A percentile compares a stretch with the other conserved stretches of the same genome.
phyloP scores from a whole-genome alignment of 75 land plant genomes.

The Picea sitchensis region DNA sequence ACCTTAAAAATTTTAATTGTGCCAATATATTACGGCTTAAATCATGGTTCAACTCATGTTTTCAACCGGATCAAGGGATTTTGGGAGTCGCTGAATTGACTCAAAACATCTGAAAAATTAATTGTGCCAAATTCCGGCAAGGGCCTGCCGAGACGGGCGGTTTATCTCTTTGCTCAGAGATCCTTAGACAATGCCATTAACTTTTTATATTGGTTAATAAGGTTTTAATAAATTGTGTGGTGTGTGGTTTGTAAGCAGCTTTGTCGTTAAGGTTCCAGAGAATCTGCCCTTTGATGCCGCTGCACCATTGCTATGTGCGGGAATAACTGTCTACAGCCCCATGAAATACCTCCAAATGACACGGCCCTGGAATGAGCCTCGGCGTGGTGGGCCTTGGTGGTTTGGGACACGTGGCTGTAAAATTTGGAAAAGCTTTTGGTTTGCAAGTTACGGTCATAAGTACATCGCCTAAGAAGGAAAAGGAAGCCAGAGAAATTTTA shows the following conservation, averaged over 20 bases:
- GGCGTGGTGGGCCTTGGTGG: constrained; percentile 73
- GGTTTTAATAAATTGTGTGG: no score
- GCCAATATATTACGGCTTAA: no score
- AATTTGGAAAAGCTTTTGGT: constrained; percentile 61
- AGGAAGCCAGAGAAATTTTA: constrained; percentile 45
- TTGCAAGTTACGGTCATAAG: constrained; percentile 67
- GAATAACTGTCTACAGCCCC: constrained; percentile 81
- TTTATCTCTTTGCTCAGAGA: no score
- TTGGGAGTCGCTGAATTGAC: no score
- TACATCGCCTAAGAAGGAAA: constrained; percentile 55
- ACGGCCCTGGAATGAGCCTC: constrained; percentile 38
- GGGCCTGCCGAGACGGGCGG: no score
- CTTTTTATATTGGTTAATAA: no score
- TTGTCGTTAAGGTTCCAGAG: constrained; percentile 38
- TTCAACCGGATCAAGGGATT: no score
- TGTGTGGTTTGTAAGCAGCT: constrained; percentile 11
- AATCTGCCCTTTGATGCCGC: constrained; percentile 44
- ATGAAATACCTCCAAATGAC: constrained; percentile 58
- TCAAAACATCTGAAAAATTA: no score
- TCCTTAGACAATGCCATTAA: no score
- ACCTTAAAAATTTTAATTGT: no score
- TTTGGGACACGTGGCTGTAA: constrained; percentile 68
- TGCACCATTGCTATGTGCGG: constrained; percentile 77
- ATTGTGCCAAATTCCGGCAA: no score
- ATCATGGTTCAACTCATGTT: no score